Base-by-base conservation (phyloP, 306 rosid species). In the Gastrolobium bilobum region DNA sequence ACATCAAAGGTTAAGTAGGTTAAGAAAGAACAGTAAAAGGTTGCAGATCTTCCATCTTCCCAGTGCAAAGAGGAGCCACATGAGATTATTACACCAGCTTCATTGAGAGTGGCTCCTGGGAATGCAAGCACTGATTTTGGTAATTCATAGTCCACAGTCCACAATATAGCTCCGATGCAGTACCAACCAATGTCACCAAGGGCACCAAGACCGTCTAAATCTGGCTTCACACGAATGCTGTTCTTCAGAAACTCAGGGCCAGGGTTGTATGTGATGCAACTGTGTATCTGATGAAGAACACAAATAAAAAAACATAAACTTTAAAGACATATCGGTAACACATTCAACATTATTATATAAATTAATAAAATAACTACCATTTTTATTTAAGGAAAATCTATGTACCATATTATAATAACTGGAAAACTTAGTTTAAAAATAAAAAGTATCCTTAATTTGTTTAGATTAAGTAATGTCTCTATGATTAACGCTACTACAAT, bases 111-210 rank as follows among this genome's bases (percentile, higher is more conserved):
- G 2, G 90, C 47, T 2, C 61, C 71, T 1, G 86, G 86, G 1
- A 71, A 61, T 53, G 86, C 86, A 10, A 77, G 71, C 8, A 78
- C 89, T 9, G 84, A 65, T 35, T 77, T 70, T 40, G 89, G 89
- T 4, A 86, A 74, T 0, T 75, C 53, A 13, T 79, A 82, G 35
- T 86, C 46, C 20, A 65, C 56, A 3, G 85, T 82, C 89, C 89
- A 86, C 0, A 86, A 42, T 6, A 86, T 86, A 15, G 87, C 80
- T 39, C 86, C 42, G 26, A 86, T 68, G 77, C 83, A 79, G 26
- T 86, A 86, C 89, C 89, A 86, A 15, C 89, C 89, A 0, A 43
- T 13, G 75, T 86, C 89, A 7, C 89, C 89, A 0, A 86, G 13
- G 11, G 86, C 84, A 15, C 89, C 89, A 0, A 86, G 87, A 9